Conservation (phyloP, 306 rosid species). For the Citrullus amarus region DNA sequence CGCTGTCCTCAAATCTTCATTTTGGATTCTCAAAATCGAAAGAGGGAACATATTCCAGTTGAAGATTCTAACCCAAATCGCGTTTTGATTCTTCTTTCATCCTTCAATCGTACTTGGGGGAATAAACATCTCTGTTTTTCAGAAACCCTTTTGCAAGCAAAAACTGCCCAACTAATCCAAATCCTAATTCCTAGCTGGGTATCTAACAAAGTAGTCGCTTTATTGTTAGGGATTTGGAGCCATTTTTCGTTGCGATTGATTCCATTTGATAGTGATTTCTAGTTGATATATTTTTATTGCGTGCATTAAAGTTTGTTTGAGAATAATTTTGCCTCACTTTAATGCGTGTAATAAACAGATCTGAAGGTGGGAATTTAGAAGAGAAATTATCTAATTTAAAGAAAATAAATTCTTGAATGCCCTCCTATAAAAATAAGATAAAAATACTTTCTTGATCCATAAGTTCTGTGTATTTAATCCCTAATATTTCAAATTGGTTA, state of each 20-base stretch:
- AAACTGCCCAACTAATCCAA: background rate
- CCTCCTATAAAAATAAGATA: too few species aligned
- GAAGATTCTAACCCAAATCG: background rate
- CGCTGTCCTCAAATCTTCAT: background rate
- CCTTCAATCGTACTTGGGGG: background rate
- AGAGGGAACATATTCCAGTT: background rate
- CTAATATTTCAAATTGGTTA: too few species aligned
- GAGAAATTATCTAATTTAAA: too few species aligned
- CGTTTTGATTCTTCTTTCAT: background rate
- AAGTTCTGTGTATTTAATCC: too few species aligned
- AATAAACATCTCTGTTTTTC: background rate
- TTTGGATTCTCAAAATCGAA: background rate
- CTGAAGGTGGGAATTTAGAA: background rate
- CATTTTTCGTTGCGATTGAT: background rate
- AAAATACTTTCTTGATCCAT: too few species aligned
- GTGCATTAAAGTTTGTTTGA: background rate
- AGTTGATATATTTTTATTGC: background rate
- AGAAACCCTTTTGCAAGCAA: background rate
- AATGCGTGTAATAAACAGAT: background rate
- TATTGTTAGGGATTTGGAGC: background rate
- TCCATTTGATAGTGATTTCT: background rate
- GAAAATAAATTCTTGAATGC: too few species aligned
- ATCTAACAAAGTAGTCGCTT: background rate
- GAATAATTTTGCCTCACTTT: background rate
- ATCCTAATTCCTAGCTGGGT: background rate